Percentiles rank a stretch among this genome's conserved stretches.
phyloP scores from a whole-genome alignment of 1,284 basidiomycete species.

The Ceratobasidium sp. region DNA sequence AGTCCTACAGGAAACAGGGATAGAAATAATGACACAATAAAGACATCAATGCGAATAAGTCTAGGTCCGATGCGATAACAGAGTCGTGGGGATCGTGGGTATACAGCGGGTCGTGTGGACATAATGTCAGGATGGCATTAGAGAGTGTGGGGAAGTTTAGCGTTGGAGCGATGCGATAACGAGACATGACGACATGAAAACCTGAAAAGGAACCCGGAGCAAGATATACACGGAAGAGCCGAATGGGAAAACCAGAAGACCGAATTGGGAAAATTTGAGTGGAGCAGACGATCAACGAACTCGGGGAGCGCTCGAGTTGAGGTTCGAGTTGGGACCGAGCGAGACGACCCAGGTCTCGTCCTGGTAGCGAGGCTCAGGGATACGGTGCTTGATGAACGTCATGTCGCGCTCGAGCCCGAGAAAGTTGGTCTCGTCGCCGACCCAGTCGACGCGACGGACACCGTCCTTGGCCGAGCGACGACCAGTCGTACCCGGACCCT shows the following conservation, averaged over 20 bases:
- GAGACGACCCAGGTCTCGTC: conserved; percentile 43
- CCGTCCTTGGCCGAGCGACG: conserved; percentile 40
- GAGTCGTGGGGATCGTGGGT: background rate
- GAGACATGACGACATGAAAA: conserved; percentile 31
- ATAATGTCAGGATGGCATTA: background rate
- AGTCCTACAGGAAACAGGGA: background rate
- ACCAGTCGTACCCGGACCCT: conserved; percentile 23
- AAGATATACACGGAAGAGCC: conserved; percentile 1
- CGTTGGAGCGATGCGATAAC: conserved; percentile 25
- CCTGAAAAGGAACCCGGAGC: conserved; percentile 1
- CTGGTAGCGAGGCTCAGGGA: conserved; percentile 31
- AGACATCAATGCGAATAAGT: background rate
- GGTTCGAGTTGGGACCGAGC: conserved; percentile 25
- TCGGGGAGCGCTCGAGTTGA: conserved; percentile 10
- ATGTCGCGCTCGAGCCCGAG: conserved; percentile 36
- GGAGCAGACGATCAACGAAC: background rate
- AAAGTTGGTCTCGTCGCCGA: conserved; percentile 42
- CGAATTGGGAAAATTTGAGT: conserved; percentile 18
- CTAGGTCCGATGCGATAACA: background rate
- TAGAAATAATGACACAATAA: conserved; percentile 25
- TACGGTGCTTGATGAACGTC: conserved; percentile 38
- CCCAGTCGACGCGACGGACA: conserved; percentile 43
- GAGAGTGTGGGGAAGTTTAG: conserved; percentile 15
- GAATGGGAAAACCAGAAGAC: background rate
- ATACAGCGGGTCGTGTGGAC: conserved; percentile 1